These are phyloP conservation scores for Phytophthora megakarya DNA, from an alignment of 352 stramenopile species.

Conservation along the genomic window DNA sequence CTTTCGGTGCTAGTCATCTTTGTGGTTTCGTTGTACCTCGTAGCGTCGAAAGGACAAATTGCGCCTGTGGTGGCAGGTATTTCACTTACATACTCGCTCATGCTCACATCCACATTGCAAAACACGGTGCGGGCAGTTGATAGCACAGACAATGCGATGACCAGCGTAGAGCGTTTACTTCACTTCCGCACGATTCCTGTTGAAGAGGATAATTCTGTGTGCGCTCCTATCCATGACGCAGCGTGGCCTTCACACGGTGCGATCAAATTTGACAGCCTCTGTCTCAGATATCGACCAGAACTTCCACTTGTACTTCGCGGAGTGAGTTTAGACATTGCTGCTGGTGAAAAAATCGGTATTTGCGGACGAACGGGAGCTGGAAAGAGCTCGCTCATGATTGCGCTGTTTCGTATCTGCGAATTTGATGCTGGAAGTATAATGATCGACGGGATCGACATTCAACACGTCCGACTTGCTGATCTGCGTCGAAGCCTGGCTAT, in stretches of 20 bases:
- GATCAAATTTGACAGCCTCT: slow-evolving; percentile 37
- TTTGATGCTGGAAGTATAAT: slow-evolving; percentile 68
- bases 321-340: slow-evolving; percentile 35
- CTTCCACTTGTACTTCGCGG: slow-evolving; percentile 48
- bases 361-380: slow-evolving; percentile 50
- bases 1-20: slow-evolving; percentile 67
- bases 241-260: slow-evolving; percentile 38
- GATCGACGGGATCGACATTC: slow-evolving; percentile 88
- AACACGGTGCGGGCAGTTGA: slow-evolving; percentile 22
- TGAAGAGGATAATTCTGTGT: slow-evolving; percentile 21
- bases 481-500: slow-evolving; percentile 52
- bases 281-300: slow-evolving; percentile 42
- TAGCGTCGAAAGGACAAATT: slow-evolving; percentile 53
- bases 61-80: slow-evolving; percentile 33
- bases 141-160: slow-evolving; percentile 46
- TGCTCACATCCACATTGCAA: slow-evolving; percentile 55
- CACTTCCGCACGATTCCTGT: slow-evolving; percentile 37
- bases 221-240: slow-evolving; percentile 6
- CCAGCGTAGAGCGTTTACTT: slow-evolving; percentile 43
- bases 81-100: slow-evolving; percentile 48
- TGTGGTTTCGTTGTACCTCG: slow-evolving; percentile 65
- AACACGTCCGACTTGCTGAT: slow-evolving; percentile 34
- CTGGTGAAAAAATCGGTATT: slow-evolving; percentile 52
- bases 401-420: slow-evolving; percentile 50
- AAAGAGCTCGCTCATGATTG: slow-evolving; percentile 55